Conservation (phyloP, 352 stramenopile species). For the Globisporangium canariense region DNA sequence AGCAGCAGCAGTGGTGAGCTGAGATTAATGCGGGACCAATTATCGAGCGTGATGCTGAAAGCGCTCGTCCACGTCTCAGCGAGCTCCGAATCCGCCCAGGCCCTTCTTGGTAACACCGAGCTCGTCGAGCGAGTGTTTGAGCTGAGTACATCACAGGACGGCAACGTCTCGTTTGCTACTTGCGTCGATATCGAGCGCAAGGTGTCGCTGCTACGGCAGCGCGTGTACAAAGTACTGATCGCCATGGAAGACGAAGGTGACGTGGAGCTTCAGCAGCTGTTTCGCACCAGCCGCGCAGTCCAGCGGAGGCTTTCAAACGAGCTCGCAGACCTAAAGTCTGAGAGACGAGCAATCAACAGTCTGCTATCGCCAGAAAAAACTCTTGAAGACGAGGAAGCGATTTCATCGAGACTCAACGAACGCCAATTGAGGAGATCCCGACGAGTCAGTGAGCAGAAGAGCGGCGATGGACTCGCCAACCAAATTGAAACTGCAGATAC, state of each 20-base stretch:
- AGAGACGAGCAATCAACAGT: not conserved
- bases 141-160: constrained; percentile 20
- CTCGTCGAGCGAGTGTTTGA: constrained; percentile 7
- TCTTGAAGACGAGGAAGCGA: not conserved
- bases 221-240: constrained; percentile 40
- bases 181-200: constrained; percentile 36
- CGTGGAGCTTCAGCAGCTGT: constrained; percentile 19
- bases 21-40: not conserved
- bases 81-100: not conserved
- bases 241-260: constrained; percentile 31
- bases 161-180: constrained; percentile 26
- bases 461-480: not conserved
- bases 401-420: not conserved
- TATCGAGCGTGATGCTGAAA: constrained; percentile 11
- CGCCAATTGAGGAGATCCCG: not conserved
- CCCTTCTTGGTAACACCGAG: not conserved
- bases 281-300: not conserved
- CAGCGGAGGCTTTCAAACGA: constrained; percentile 1
- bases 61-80: constrained; percentile 5
- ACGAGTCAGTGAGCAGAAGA: not conserved
- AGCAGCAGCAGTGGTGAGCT: not conserved
- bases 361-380: not conserved
- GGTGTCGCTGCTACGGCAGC: constrained; percentile 37
- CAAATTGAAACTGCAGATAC: not conserved
- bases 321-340: not conserved